A percentile compares a stretch with the other conserved stretches of the same genome.
Evolutionary conservation across 2,329 filamentous ascomycete species (phyloP).

Genomic region (Apiospora pterosperma): DNA sequence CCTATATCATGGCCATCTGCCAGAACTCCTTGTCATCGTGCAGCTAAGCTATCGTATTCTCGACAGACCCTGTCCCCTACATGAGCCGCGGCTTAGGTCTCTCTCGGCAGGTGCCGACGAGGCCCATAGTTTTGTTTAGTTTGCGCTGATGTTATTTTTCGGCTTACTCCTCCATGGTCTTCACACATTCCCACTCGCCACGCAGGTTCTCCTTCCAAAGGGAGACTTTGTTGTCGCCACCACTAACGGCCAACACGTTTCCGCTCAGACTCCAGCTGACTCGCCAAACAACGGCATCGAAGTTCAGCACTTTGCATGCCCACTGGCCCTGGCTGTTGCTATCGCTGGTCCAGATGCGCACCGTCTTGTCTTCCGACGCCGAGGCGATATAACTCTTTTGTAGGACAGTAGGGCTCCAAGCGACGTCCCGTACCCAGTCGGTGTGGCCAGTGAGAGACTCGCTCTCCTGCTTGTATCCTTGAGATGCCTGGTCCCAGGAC

Average conservation of each 20-base stretch:
- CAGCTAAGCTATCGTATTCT: not conserved
- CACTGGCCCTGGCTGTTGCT: conserved; percentile 66
- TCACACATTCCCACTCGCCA: conserved; percentile 95
- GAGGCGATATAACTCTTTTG: conserved; percentile 96
- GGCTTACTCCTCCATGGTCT: conserved; percentile 83
- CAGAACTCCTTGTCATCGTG: not conserved
- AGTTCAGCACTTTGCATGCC: conserved; percentile 80
- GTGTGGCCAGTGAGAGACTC: conserved; percentile 74
- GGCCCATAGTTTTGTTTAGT: not conserved
- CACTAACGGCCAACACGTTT: conserved; percentile 91
- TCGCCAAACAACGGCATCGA: conserved; percentile 89
- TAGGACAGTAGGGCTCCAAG: conserved; percentile 92
- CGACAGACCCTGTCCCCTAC: not conserved
- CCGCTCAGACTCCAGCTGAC: conserved; percentile 98
- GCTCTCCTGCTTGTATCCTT: conserved; percentile 59
- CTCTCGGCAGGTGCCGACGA: not conserved
- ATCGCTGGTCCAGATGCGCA: conserved; percentile 92
- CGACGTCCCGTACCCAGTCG: conserved; percentile 97
- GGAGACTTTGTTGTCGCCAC: conserved; percentile 93
- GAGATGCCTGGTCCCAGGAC: conserved; percentile 67
- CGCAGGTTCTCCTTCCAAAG: conserved; percentile 98
- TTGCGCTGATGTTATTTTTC: not conserved
- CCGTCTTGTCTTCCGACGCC: conserved; percentile 93
- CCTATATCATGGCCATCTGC: not conserved
- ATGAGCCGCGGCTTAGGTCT: not conserved